Evolutionary conservation across 768 basidiomycete genomes (phyloP).

Genomic region (Suillus decipiens): DNA sequence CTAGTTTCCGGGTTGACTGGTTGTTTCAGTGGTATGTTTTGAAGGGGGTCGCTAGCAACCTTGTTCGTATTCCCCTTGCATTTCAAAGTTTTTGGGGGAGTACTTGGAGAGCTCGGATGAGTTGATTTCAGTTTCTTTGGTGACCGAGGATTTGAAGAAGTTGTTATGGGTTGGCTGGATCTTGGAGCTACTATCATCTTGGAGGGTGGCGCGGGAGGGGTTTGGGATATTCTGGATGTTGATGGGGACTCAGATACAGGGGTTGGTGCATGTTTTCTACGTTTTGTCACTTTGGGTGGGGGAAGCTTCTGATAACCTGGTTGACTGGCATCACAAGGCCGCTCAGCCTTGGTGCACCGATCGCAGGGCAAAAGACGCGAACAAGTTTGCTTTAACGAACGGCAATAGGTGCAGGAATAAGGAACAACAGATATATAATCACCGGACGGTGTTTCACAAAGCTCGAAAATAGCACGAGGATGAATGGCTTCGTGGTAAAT

Average conservation of each 20-base stretch:
- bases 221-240: neutral
- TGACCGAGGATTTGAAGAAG: neutral
- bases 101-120: neutral
- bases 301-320: slow-evolving; percentile 27
- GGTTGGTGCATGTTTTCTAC: neutral
- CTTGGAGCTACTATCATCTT: neutral
- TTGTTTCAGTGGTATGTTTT: neutral
- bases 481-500: slow-evolving; percentile 26
- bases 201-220: neutral
- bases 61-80: neutral
- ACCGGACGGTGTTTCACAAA: slow-evolving; percentile 15
- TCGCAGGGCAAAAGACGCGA: slow-evolving; percentile 30
- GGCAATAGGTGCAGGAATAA: slow-evolving; percentile 21
- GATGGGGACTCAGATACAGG: neutral
- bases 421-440: slow-evolving; percentile 26
- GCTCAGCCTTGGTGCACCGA: slow-evolving; percentile 21
- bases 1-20: neutral
- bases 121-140: neutral
- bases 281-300: slow-evolving; percentile 19
- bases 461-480: slow-evolving; percentile 28
- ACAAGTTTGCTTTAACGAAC: slow-evolving; percentile 16
- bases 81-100: neutral
- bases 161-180: neutral
- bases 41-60: neutral
- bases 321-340: slow-evolving; percentile 5